Conservation (phyloP, 2,329 filamentous ascomycete genomes). For the Ceratocystis colombiana region DNA sequence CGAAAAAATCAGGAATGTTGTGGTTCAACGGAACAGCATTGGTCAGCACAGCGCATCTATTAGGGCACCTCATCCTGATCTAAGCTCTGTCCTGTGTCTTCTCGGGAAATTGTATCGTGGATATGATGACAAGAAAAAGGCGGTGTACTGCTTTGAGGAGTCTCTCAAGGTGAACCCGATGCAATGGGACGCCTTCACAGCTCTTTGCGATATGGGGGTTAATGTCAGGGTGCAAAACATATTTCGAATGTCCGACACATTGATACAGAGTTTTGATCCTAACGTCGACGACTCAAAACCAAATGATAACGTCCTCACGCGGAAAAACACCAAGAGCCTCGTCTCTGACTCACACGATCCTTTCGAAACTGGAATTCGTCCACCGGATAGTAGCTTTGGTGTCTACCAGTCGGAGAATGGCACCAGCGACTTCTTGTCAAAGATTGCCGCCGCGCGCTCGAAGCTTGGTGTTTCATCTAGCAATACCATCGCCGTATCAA, state of each 20-base stretch:
- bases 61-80: conserved; percentile 68
- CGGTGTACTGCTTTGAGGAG: conserved; percentile 77
- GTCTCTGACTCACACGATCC: conserved; percentile 36
- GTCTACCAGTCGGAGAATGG: conserved; percentile 25
- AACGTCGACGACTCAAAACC: conserved; percentile 24
- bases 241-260: conserved; percentile 59
- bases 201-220: conserved; percentile 77
- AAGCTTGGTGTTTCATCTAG: conserved; percentile 31
- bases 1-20: conserved; percentile 69
- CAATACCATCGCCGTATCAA: conserved; percentile 32
- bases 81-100: conserved; percentile 70
- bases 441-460: conserved; percentile 44
- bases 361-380: conserved; percentile 35
- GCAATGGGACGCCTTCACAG: conserved; percentile 94
- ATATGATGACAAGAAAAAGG: conserved; percentile 72
- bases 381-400: conserved; percentile 21
- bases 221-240: conserved; percentile 74
- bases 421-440: conserved; percentile 43
- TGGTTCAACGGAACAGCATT: conserved; percentile 65
- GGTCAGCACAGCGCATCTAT: conserved; percentile 72
- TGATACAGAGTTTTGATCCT: conserved; percentile 41
- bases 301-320: conserved; percentile 21
- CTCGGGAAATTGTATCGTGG: conserved; percentile 79
- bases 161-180: conserved; percentile 84
- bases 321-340: conserved; percentile 23